These are phyloP conservation scores for Aureobasidium pullulans DNA, from an alignment of 2,329 filamentous ascomycete species.

Conservation along the genomic window DNA sequence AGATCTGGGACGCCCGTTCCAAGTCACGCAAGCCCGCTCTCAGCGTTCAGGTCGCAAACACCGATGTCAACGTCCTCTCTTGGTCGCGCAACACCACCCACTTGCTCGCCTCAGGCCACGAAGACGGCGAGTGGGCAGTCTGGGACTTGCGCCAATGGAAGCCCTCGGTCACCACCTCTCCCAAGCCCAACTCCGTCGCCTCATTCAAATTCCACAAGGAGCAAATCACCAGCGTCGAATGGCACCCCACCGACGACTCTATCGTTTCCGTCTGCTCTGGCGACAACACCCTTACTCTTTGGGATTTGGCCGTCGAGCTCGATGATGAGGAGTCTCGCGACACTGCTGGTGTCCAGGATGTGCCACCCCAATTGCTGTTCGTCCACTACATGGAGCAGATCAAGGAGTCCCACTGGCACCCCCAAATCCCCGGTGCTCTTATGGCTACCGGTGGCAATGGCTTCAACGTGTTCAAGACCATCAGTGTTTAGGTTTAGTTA, in stretches of 20 bases:
- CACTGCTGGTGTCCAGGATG: constrained; percentile 76
- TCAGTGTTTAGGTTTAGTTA: constrained; percentile 27
- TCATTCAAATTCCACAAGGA: constrained; percentile 94
- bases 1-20: constrained; percentile 89
- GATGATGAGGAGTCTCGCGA: constrained; percentile 96
- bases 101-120: constrained; percentile 83
- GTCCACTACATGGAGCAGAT: constrained; percentile 93
- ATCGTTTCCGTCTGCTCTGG: constrained; percentile 87
- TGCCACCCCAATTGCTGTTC: constrained; percentile 90
- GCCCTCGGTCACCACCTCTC: constrained; percentile 36
- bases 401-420: constrained; percentile 97
- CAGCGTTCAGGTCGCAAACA: constrained; percentile 72
- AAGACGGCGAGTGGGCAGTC: constrained; percentile 89
- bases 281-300: constrained; percentile 89
- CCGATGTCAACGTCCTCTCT: constrained; percentile 92
- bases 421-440: constrained; percentile 82
- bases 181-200: constrained; percentile 68
- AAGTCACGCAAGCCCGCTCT: constrained; percentile 86
- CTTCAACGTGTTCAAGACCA: constrained; percentile 49
- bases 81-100: constrained; percentile 88
- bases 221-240: constrained; percentile 91
- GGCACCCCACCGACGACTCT: constrained; percentile 95
- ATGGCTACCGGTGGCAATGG: constrained; percentile 83
- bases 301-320: constrained; percentile 93
- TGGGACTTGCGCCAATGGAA: constrained; percentile 98